phyloP scores from a whole-genome alignment of 148 eudicot species.

The Rhododendron ovatum region DNA sequence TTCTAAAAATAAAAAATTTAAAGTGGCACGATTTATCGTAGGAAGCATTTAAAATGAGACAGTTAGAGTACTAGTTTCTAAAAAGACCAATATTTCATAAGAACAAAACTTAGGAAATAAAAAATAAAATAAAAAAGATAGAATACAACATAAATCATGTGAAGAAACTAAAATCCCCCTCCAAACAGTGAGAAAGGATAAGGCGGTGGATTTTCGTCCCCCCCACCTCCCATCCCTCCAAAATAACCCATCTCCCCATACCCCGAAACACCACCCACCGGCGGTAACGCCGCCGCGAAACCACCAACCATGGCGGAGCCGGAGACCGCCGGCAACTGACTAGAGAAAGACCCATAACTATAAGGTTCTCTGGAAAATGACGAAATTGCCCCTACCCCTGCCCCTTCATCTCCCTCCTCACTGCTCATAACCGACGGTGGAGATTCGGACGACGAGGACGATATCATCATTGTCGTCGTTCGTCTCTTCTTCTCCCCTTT shows the following conservation, averaged over 20 bases:
- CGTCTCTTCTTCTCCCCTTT: conserved; percentile 51
- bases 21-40: too few relatives aligned
- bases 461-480: conserved; percentile 11
- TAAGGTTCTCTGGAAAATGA: conserved; percentile 14
- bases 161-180: conserved; percentile 52
- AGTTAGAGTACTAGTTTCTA: too few relatives aligned
- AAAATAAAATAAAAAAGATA: neutral
- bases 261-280: conserved; percentile 8
- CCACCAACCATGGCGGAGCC: conserved; percentile 12
- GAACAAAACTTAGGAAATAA: neutral
- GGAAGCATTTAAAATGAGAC: too few relatives aligned
- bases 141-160: neutral
- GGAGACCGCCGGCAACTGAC: neutral
- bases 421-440: conserved; percentile 18
- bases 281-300: neutral
- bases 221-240: conserved; percentile 19
- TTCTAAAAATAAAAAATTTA: too few relatives aligned
- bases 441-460: conserved; percentile 28
- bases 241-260: conserved; percentile 19
- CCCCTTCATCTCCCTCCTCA: conserved; percentile 20
- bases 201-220: conserved; percentile 27
- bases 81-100: neutral
- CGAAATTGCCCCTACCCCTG: conserved; percentile 15
- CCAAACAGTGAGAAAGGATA: conserved; percentile 82
- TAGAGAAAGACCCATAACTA: neutral